Base-by-base conservation (phyloP, 2,329 filamentous ascomycete species). In the Talaromyces sp. region DNA sequence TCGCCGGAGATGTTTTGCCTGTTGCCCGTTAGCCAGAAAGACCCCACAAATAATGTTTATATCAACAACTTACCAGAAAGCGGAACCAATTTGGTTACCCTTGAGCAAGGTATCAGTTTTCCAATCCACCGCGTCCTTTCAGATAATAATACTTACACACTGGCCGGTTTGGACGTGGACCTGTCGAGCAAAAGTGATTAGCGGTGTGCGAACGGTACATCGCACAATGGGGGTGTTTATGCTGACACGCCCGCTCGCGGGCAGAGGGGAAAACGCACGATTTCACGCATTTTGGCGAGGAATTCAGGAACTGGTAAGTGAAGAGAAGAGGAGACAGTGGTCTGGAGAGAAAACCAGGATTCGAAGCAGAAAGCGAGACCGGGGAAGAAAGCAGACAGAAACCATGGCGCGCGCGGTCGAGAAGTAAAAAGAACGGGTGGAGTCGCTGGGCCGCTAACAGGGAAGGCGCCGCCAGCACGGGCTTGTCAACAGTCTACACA, bases 61-160 rank as follows among this genome's bases (percentile, higher is more conserved):
- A 59, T 47, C 33, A 57, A 65, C 36, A 68, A 83, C 87, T 71
- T 82, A 91, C 89, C 95, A 99, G 88, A 99, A 99, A 83, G 95
- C 95, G 86, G 95, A 94, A 94, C 95, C 95, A 74, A 98, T 96
- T 91, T 99, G 95, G 90, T 99, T 99, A 88, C 95, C 95, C 94
- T 97, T 67, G 69, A 31, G 60, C 56, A 59, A 27, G 33, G 50
- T 12, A 51, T 61, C 44, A 31, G 27, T 18, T n/a, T 51, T 8
- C 3, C 27, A 30, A 33, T 31, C 10, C n/a, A 9, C n/a, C 44
- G 44, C 23, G 44, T 27, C 44, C 10, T 40, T 47, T 47, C 44
- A 27, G n/a, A 47, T 23, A 47, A 47, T 67, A 55, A 62, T 65
- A 86, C 88, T 83, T 88, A 97, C 94, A 86, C 95, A 98, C 89